Conservation (phyloP, 192 early-diverging fungal genomes). For the Coemansia sp. region DNA sequence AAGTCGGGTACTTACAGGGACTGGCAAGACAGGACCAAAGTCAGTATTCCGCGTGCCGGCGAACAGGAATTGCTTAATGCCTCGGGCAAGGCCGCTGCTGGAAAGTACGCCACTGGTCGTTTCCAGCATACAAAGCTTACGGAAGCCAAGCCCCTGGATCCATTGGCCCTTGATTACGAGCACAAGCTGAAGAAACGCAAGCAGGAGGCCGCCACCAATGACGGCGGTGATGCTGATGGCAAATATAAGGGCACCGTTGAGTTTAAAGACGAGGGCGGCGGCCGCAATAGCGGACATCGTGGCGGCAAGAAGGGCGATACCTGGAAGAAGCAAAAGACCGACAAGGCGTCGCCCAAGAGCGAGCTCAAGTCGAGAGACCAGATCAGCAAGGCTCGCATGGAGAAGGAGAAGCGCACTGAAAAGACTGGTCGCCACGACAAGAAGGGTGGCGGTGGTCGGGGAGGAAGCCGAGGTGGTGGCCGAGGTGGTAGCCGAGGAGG, state of each 20-base stretch:
- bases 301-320: slow-evolving; percentile 38
- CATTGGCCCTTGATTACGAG: slow-evolving; percentile 62
- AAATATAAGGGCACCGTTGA: slow-evolving; percentile 48
- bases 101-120: slow-evolving; percentile 51
- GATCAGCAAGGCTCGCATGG: slow-evolving; percentile 72
- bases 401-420: slow-evolving; percentile 70
- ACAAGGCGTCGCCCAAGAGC: slow-evolving; percentile 47
- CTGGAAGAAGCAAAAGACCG: background rate
- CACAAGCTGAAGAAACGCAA: slow-evolving; percentile 62
- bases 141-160: slow-evolving; percentile 70
- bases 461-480: background rate
- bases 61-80: slow-evolving; percentile 72
- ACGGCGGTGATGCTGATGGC: slow-evolving; percentile 12
- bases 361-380: slow-evolving; percentile 80
- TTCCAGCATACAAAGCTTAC: slow-evolving; percentile 80
- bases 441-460: slow-evolving; percentile 9
- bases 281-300: slow-evolving; percentile 16
- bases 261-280: slow-evolving; percentile 39
- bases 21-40: slow-evolving; percentile 89
- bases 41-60: slow-evolving; percentile 76
- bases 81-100: slow-evolving; percentile 33
- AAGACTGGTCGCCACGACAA: slow-evolving; percentile 52
- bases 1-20: slow-evolving; percentile 83
- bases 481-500: slow-evolving; percentile 3
- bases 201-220: slow-evolving; percentile 42